Percentiles rank a stretch among this genome's conserved stretches.
Conservation (phyloP, 2,329 filamentous ascomycete genomes). For the Coleophoma crateriformis region DNA sequence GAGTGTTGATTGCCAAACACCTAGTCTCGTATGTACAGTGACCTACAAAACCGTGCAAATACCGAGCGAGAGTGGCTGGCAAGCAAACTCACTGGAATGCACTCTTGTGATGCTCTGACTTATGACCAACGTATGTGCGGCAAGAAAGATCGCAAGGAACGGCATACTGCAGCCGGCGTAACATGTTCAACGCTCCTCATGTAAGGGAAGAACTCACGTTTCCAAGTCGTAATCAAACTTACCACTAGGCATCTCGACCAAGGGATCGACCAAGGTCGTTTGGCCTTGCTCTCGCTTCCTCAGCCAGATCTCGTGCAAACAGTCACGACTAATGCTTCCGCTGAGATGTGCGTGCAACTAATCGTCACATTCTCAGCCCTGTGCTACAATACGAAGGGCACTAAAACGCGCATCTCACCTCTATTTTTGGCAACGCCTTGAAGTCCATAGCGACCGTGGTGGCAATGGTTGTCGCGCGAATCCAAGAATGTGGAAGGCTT, state of each 20-base stretch:
- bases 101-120: no score
- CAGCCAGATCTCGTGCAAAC: constrained; percentile 70
- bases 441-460: constrained; percentile 26
- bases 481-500: not conserved
- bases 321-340: constrained; percentile 68
- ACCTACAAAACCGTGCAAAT: no score
- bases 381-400: constrained; percentile 8
- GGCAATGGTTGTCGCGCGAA: not conserved
- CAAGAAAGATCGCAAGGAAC: no score
- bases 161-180: not conserved
- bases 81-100: no score
- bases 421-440: constrained; percentile 47
- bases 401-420: constrained; percentile 32
- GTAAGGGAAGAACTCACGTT: constrained; percentile 42
- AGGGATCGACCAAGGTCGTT: constrained; percentile 60
- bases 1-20: no score
- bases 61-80: no score
- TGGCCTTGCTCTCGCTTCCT: constrained; percentile 45
- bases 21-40: no score
- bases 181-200: not conserved
- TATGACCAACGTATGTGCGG: no score
- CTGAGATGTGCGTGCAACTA: constrained; percentile 78
- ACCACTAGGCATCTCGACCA: constrained; percentile 61
- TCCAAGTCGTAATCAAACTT: constrained; percentile 67
- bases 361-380: constrained; percentile 9